Conservation (phyloP, 345 rosid genomes). For the Chamaenerion angustifolium region DNA sequence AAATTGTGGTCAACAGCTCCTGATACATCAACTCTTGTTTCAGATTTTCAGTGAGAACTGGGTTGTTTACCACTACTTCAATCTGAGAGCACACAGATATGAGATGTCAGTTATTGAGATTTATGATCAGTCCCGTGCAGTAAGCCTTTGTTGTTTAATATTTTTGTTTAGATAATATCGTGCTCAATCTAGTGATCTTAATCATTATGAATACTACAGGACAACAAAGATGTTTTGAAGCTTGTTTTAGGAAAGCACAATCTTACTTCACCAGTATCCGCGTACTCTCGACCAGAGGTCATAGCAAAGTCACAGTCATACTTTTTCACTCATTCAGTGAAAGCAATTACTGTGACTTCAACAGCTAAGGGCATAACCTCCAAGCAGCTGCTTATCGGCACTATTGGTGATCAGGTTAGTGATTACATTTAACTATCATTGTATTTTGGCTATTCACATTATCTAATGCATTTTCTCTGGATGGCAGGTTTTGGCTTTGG, state of each 20-base stretch:
- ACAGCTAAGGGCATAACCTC: constrained; percentile 97
- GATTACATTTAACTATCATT: not conserved
- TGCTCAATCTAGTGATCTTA: constrained; percentile 1
- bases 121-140: constrained; percentile 96
- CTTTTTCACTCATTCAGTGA: constrained; percentile 77
- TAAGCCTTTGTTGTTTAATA: constrained; percentile 19
- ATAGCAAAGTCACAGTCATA: constrained; percentile 88
- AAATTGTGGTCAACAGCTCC: constrained; percentile 5
- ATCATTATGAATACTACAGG: constrained; percentile 36
- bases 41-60: constrained; percentile 98
- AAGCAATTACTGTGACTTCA: constrained; percentile 74
- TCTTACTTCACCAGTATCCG: constrained; percentile 70
- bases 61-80: constrained; percentile 98
- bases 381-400: constrained; percentile 96
- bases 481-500: constrained; percentile 66
- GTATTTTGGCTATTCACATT: not conserved
- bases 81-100: constrained; percentile 89
- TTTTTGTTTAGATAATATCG: not conserved
- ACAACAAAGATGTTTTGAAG: constrained; percentile 89
- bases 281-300: constrained; percentile 78
- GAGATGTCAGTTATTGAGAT: constrained; percentile 94
- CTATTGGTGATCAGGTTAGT: constrained; percentile 74
- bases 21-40: constrained; percentile 15
- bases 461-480: not conserved
- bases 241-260: constrained; percentile 93